Percentiles rank a stretch among this genome's conserved stretches.
phyloP scores from a whole-genome alignment of 306 rosid genomes.

The Casuarina equisetifolia region DNA sequence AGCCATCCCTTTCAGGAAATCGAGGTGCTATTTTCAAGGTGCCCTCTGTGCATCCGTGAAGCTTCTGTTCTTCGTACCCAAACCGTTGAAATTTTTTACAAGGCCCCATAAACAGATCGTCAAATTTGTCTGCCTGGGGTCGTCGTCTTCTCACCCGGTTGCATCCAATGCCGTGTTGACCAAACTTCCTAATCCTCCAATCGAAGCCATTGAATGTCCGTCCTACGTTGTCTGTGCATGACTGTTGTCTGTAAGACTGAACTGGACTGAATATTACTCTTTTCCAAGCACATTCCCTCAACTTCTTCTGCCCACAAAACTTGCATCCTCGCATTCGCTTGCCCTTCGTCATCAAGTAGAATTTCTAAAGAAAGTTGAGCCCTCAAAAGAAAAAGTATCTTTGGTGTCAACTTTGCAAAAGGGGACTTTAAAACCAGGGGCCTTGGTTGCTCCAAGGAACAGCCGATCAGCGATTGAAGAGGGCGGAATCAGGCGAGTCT shows the following conservation, averaged over 20 bases:
- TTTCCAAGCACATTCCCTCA: neutral
- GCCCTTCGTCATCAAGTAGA: too few relatives aligned
- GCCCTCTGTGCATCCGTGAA: too few relatives aligned
- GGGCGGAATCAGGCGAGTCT: too few relatives aligned
- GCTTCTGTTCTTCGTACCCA: neutral
- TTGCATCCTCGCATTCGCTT: too few relatives aligned
- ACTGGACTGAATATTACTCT: too few relatives aligned
- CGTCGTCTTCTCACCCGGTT: conserved; percentile 14
- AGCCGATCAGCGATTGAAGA: neutral
- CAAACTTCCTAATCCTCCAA: neutral
- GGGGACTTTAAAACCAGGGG: too few relatives aligned
- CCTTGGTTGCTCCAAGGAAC: neutral
- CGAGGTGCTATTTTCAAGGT: too few relatives aligned
- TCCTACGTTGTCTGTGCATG: neutral
- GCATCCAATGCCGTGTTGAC: conserved; percentile 1
- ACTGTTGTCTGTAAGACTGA: neutral
- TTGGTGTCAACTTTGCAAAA: too few relatives aligned
- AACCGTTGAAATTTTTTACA: neutral
- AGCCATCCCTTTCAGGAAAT: too few relatives aligned
- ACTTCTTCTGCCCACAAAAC: neutral
- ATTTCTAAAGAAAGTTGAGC: too few relatives aligned
- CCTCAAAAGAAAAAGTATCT: too few relatives aligned
- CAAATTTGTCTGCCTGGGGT: neutral
- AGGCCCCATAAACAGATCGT: neutral
- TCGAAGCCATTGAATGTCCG: neutral